Percentiles rank a stretch among this genome's conserved stretches.
These are phyloP conservation scores for Biscutella laevigata DNA, from an alignment of 441 rosid species.

Conservation along the genomic window DNA sequence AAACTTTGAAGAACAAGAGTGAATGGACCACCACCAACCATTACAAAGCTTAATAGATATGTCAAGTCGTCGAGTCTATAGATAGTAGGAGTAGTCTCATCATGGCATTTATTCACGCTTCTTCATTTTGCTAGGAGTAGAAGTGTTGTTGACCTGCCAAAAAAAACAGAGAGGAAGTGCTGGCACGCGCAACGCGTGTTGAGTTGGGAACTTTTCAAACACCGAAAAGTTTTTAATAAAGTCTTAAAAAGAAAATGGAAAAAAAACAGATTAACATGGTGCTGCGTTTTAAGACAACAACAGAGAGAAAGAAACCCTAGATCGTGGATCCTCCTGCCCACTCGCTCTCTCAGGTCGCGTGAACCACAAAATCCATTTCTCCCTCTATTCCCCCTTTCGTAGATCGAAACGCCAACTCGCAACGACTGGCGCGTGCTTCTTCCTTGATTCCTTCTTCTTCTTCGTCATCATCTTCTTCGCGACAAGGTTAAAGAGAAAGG, in stretches of 20 bases:
- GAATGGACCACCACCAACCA: too few relatives aligned
- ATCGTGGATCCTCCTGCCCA: conserved; percentile 23
- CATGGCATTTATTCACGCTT: too few relatives aligned
- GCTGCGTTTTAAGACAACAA: conserved; percentile 8
- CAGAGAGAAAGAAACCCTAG: conserved; percentile 24
- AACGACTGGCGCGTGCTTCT: conserved; percentile 26
- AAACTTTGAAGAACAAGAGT: too few relatives aligned
- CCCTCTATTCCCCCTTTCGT: background rate
- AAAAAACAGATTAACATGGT: background rate
- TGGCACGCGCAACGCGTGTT: conserved; percentile 34
- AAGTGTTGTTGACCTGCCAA: too few relatives aligned
- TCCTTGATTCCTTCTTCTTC: background rate
- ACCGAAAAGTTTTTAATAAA: background rate
- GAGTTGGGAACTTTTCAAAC: background rate
- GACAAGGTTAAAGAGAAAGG: background rate
- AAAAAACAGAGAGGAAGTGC: too few relatives aligned
- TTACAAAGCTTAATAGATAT: too few relatives aligned
- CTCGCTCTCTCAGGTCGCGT: conserved; percentile 30
- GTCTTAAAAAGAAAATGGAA: too few relatives aligned
- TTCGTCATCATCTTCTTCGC: conserved; percentile 7
- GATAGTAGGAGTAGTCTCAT: too few relatives aligned
- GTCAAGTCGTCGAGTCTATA: too few relatives aligned
- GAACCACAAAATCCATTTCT: background rate
- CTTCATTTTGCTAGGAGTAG: too few relatives aligned
- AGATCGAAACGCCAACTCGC: conserved; percentile 32